These are phyloP conservation scores for Aureobasidium namibiae DNA, from an alignment of 2,329 filamentous ascomycete genomes.

Conservation along the genomic window DNA sequence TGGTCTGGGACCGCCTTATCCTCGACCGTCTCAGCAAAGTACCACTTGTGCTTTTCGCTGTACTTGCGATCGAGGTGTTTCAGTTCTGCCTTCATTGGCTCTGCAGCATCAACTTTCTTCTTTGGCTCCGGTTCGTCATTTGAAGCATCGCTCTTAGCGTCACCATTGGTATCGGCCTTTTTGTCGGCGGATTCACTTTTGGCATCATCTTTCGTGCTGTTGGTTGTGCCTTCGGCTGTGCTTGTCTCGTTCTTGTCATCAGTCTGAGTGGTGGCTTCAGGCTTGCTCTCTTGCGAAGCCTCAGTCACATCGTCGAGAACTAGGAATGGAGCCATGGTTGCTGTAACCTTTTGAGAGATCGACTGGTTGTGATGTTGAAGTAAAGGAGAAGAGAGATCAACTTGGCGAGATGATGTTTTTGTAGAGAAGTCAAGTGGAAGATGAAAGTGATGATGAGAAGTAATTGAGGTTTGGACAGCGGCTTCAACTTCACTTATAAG, in stretches of 20 bases:
- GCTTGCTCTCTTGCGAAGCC: background rate
- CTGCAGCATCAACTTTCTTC: background rate
- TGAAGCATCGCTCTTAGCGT: background rate
- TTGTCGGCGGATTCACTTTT: background rate
- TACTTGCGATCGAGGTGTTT: slow-evolving; percentile 23
- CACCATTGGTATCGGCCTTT: background rate
- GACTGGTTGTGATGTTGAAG: background rate
- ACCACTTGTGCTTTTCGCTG: slow-evolving; percentile 21
- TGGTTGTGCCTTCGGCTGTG: background rate
- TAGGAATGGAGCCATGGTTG: background rate
- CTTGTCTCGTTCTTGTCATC: background rate
- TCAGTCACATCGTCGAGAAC: background rate
- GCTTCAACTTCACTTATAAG: background rate
- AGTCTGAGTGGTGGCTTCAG: background rate
- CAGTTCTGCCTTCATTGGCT: slow-evolving; percentile 18
- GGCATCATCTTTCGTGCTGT: background rate
- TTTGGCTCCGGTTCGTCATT: background rate
- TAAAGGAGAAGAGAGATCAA: background rate
- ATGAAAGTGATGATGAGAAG: background rate
- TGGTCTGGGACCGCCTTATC: slow-evolving; percentile 22
- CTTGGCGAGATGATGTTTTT: background rate
- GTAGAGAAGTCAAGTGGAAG: background rate
- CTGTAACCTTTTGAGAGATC: background rate
- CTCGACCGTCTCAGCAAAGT: slow-evolving; percentile 22
- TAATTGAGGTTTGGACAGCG: background rate